These are phyloP conservation scores for Fusarium goolgardi DNA, from an alignment of 2,329 filamentous ascomycete genomes.

Conservation along the genomic window DNA sequence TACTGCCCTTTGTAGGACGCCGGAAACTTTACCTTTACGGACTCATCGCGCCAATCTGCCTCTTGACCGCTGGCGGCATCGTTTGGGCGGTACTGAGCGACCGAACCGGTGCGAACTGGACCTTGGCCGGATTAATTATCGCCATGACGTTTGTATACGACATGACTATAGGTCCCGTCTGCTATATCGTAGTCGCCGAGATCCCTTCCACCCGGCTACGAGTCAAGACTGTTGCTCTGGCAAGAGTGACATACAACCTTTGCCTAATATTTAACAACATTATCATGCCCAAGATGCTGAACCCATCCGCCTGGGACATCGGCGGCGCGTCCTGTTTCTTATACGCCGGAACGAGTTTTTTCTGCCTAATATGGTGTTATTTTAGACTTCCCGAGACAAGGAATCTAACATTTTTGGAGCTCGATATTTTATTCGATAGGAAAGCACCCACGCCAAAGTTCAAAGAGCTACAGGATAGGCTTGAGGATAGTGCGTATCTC, in stretches of 20 bases:
- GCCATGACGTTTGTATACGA: slow-evolving; percentile 57
- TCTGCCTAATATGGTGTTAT: slow-evolving; percentile 46
- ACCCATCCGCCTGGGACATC: slow-evolving; percentile 45
- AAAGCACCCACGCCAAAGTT: slow-evolving; percentile 50
- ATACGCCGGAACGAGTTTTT: slow-evolving; percentile 35
- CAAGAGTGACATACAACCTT: slow-evolving; percentile 46
- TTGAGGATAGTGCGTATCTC: slow-evolving; percentile 38
- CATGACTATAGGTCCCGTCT: slow-evolving; percentile 39
- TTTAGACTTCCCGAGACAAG: slow-evolving; percentile 47
- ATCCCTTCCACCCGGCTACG: slow-evolving; percentile 54
- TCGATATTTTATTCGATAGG: slow-evolving; percentile 48
- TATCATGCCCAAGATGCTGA: slow-evolving; percentile 47
- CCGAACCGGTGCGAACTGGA: slow-evolving; percentile 48
- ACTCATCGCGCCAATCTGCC: slow-evolving; percentile 40
- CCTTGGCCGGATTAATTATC: slow-evolving; percentile 53
- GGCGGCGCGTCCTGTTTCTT: slow-evolving; percentile 46
- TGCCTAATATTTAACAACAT: slow-evolving; percentile 45
- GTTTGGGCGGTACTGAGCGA: slow-evolving; percentile 50
- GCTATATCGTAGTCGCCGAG: slow-evolving; percentile 56
- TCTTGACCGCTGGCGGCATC: slow-evolving; percentile 56
- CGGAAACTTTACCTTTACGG: slow-evolving; percentile 56
- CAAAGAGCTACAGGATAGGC: slow-evolving; percentile 40
- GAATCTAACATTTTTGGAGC: slow-evolving; percentile 44
- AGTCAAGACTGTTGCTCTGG: slow-evolving; percentile 56
- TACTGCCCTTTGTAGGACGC: slow-evolving; percentile 54